Percentiles rank a stretch among this genome's conserved stretches.
Conservation (phyloP, 352 stramenopile genomes). For the Phytophthora tubulina region DNA sequence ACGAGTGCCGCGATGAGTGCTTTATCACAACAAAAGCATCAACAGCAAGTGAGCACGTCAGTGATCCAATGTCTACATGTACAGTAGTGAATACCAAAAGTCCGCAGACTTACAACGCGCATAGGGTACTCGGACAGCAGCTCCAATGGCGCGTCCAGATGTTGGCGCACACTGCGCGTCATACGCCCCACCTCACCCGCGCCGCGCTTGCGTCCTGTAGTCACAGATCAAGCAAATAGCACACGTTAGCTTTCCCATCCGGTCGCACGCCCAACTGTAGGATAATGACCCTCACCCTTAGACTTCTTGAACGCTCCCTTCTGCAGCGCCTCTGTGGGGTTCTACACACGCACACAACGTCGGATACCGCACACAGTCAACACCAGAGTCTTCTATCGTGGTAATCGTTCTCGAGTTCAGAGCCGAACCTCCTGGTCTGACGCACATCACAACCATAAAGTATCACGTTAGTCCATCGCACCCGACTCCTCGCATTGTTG, state of each 20-base stretch:
- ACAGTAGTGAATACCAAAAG: not conserved
- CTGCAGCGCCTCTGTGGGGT: conserved; percentile 72
- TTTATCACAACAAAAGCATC: not conserved
- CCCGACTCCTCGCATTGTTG: not conserved
- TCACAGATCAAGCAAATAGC: conserved; percentile 3
- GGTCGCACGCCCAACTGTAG: not conserved
- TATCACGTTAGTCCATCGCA: conserved; percentile 15
- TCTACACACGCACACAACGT: conserved; percentile 34
- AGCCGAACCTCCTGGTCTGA: conserved; percentile 65
- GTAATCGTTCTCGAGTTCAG: not conserved
- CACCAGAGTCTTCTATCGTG: not conserved
- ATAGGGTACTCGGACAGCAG: conserved; percentile 70
- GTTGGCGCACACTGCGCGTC: conserved; percentile 83
- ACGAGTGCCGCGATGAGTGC: conserved; percentile 45
- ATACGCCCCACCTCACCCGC: conserved; percentile 71
- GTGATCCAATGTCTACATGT: not conserved
- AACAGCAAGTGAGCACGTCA: not conserved
- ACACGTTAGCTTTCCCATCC: conserved; percentile 3
- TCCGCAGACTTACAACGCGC: conserved; percentile 46
- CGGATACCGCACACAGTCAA: not conserved
- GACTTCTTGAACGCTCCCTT: conserved; percentile 75
- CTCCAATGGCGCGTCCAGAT: conserved; percentile 77
- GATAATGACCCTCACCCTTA: conserved; percentile 54
- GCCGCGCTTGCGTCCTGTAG: conserved; percentile 65
- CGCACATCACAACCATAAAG: conserved; percentile 17